phyloP scores from a whole-genome alignment of 1,139 yeast genomes.

The Saccharomyces uvarum region DNA sequence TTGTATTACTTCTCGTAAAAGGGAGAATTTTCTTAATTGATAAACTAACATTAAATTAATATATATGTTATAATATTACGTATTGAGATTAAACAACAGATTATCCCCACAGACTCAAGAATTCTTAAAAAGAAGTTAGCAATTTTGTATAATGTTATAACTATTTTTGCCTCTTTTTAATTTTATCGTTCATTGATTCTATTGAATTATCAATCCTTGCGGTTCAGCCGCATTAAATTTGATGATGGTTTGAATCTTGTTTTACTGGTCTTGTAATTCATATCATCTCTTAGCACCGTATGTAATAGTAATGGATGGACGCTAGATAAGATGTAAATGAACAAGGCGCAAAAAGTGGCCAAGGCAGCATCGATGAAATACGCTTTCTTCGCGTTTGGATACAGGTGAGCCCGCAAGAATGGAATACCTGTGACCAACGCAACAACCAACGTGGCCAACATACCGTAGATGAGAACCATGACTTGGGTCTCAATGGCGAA shows the following conservation, averaged over 20 bases:
- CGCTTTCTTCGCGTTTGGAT: constrained; percentile 13
- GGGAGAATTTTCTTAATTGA: neutral
- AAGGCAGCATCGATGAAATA: constrained; percentile 41
- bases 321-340: constrained; percentile 36
- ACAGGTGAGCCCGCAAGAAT: constrained; percentile 33
- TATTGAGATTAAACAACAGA: too few relatives aligned
- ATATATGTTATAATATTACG: too few relatives aligned
- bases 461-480: constrained; percentile 55
- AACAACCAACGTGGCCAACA: constrained; percentile 44
- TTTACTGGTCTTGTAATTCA: neutral
- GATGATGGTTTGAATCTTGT: neutral
- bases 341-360: constrained; percentile 35
- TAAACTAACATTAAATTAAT: too few relatives aligned
- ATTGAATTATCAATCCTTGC: neutral
- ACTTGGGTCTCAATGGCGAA: constrained; percentile 79
- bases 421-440: constrained; percentile 46
- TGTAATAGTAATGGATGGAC: neutral
- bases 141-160: too few relatives aligned
- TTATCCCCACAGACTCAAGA: too few relatives aligned
- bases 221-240: neutral
- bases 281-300: neutral
- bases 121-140: too few relatives aligned
- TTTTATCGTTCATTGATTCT: neutral
- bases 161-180: too few relatives aligned
- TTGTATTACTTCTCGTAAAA: too few relatives aligned